Evolutionary conservation across 2,329 filamentous ascomycete genomes (phyloP).

Genomic region (Penicillium carneum): DNA sequence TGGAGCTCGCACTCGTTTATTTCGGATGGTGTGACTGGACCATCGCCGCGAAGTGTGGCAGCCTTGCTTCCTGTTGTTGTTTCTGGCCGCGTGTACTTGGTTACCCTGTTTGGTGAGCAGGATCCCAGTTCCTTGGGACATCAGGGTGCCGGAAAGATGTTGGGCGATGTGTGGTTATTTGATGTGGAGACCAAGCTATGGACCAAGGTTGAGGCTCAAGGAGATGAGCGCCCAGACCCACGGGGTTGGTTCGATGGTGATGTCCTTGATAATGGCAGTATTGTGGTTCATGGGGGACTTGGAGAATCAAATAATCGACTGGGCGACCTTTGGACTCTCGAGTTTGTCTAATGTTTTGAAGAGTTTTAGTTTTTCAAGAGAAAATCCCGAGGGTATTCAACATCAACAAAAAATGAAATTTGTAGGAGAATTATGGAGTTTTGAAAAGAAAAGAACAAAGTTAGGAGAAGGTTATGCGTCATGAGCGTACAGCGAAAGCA

Average conservation of each 20-base stretch:
- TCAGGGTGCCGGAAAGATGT: conserved; percentile 64
- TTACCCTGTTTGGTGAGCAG: conserved; percentile 63
- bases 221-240: conserved; percentile 45
- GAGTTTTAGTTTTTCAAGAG: too few species aligned
- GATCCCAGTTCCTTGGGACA: conserved; percentile 63
- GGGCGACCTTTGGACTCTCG: conserved; percentile 59
- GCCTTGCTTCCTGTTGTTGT: conserved; percentile 54
- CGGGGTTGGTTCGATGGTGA: conserved; percentile 65
- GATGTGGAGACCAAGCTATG: conserved; percentile 47
- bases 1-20: conserved; percentile 49
- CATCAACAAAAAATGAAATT: conserved; percentile 16
- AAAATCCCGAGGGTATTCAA: background rate
- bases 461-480: conserved; percentile 23
- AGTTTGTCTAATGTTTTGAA: conserved; percentile 31
- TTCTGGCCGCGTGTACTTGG: conserved; percentile 46
- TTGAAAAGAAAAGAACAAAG: conserved; percentile 20
- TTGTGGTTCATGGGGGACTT: conserved; percentile 61
- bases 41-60: conserved; percentile 60
- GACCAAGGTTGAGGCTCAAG: conserved; percentile 40
- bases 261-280: conserved; percentile 42
- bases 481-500: conserved; percentile 35
- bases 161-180: conserved; percentile 61
- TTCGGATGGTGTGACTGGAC: conserved; percentile 57
- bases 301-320: conserved; percentile 61
- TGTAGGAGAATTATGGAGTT: conserved; percentile 29